Conservation (phyloP, 1,139 yeast species). For the Candida tropicalis region DNA sequence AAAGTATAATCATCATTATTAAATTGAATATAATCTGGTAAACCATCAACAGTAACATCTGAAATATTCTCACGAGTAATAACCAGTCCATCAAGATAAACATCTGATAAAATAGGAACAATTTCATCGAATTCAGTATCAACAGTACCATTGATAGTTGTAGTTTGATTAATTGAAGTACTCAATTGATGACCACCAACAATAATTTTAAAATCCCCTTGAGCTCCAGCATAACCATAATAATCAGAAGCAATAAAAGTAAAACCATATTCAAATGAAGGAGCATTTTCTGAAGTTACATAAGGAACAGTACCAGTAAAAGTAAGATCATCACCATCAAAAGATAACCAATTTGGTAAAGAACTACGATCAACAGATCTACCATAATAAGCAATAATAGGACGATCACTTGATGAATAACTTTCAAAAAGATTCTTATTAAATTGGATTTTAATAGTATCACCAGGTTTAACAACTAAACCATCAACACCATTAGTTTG, state of each 20-base stretch:
- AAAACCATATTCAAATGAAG: constrained; percentile 75
- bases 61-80: constrained; percentile 58
- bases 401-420: constrained; percentile 43
- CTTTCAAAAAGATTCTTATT: constrained; percentile 56
- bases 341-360: constrained; percentile 84
- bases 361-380: constrained; percentile 80
- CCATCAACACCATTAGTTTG: constrained; percentile 74
- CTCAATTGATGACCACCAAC: constrained; percentile 89
- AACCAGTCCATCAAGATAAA: constrained; percentile 56
- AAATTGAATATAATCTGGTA: constrained; percentile 65
- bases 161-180: constrained; percentile 55
- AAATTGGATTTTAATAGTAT: constrained; percentile 64
- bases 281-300: constrained; percentile 83
- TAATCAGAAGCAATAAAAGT: constrained; percentile 79
- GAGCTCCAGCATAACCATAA: constrained; percentile 73
- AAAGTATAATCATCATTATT: constrained; percentile 46
- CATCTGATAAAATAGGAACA: constrained; percentile 63
- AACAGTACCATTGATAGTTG: constrained; percentile 67
- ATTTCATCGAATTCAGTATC: constrained; percentile 54
- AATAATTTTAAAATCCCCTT: constrained; percentile 66
- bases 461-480: constrained; percentile 71
- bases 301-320: constrained; percentile 89
- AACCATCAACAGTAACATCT: constrained; percentile 44
- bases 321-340: constrained; percentile 61
- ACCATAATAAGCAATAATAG: constrained; percentile 78